Evolutionary conservation across 257 asterid genomes (phyloP), one percentile per base, ranked within the genome.

Genomic region (Oldenlandia corymbosa): DNA sequence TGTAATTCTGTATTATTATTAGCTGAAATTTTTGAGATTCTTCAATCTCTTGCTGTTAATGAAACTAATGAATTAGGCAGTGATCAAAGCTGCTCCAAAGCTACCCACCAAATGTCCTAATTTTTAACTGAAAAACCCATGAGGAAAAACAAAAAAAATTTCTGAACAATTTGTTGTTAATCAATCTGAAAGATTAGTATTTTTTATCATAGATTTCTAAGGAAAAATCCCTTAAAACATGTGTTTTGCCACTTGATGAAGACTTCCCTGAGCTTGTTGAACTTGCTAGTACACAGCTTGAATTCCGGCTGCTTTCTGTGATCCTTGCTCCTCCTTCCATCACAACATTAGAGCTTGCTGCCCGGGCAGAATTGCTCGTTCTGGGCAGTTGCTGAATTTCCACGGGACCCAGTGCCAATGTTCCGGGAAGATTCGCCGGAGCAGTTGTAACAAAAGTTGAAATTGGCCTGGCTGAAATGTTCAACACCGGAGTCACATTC

Each of bases 201-300:
- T 79, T 64, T 50, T 78, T 83, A 7, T 76, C 83, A 27, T 63
- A 83, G 69, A 82, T 65, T 69, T 82, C 83, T 76, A 81, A 73
- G 14, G 86, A 76, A 41, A 76, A 59, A 47, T 79, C 83, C 67
- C 80, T 73, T 39, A 75, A 71, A 74, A 47, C 61, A 28, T 74
- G 86, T 26, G 71, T 52, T 43, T 51, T 53, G 36, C 70, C 27
- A 1, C n/a, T n/a, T n/a, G n/a, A n/a, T n/a, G 69, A 56, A 14
- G 80, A 42, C 32, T n/a, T 64, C 10, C 36, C 63, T 16, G 73
- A 47, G 58, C 32, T 57, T 34, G n/a, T n/a, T n/a, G 62, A 57
- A 34, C 46, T 18, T 2, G 45, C 18, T 41, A 34, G 34, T 7
- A 36, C n/a, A 32, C 28, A 21, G 20, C 80, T 76, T 24, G 87